These are phyloP conservation scores for Glycyrrhiza uralensis DNA, from an alignment of 306 rosid genomes.

Conservation along the genomic window DNA sequence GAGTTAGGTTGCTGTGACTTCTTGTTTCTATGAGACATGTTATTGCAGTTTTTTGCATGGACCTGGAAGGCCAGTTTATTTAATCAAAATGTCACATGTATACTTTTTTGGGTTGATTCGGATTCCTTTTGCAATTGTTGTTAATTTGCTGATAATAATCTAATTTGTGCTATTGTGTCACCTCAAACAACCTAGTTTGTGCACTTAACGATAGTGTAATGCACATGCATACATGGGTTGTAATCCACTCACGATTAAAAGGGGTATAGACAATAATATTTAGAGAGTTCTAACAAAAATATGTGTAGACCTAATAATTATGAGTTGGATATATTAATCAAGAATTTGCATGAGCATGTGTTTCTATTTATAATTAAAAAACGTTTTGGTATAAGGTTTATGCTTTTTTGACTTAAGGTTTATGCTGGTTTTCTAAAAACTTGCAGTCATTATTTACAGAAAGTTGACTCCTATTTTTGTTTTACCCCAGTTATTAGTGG, in stretches of 20 bases:
- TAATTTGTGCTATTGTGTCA: neutral
- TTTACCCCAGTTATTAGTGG: constrained; percentile 74
- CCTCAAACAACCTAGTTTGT: neutral
- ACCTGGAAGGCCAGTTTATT: neutral
- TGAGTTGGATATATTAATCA: neutral
- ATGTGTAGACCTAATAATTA: neutral
- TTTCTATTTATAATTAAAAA: constrained; percentile 9
- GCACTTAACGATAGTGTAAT: neutral
- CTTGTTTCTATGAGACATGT: neutral
- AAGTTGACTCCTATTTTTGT: constrained; percentile 18
- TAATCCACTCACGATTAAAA: neutral
- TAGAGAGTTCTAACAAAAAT: neutral
- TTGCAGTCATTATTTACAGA: neutral
- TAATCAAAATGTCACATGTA: neutral
- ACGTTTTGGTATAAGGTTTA: neutral
- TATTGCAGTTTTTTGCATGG: neutral
- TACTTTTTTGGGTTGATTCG: neutral
- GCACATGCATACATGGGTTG: neutral
- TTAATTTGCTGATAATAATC: neutral
- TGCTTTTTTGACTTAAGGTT: constrained; percentile 18
- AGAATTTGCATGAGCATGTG: neutral
- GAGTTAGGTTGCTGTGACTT: neutral
- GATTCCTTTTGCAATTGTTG: neutral
- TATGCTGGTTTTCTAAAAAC: constrained; percentile 20
- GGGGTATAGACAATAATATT: neutral